Base-by-base conservation (phyloP, 305 asterid genomes). In the Plantago coronopus region DNA sequence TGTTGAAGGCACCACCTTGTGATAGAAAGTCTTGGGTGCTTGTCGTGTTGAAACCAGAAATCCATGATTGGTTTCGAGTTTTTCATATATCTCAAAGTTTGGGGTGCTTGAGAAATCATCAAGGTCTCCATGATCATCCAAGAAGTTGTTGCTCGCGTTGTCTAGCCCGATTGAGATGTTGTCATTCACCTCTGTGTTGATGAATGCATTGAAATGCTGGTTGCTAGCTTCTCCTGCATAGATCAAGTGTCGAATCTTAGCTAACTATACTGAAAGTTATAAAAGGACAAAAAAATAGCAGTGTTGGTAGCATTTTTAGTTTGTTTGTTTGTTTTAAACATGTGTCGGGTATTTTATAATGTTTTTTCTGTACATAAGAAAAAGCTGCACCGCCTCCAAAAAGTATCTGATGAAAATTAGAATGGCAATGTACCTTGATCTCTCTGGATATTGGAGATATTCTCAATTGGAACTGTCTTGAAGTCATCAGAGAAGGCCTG, bases 21-120 rank as follows among this genome's bases (percentile, higher is more conserved):
- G 96, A 54, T 87, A 93, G 23, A 81, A 83, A 3, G 94, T 93
- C 61, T 80, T 66, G 54, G 96, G 80, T 3, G 73, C 74, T 31
- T 87, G 97, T 43, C 89, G 78, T 17, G 97, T 93, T 40, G 97
- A 86, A 37, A 93, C 74, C 6, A 89, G 78, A 81, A 87, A 49
- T 11, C 96, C 96, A 46, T 82, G 98, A 18, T 67, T 89, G 25
- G 82, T 74, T 72, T 93, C 83, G 10, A 78, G 63, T 66, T 80
- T 81, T 65, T 81, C 91, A 53, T 75, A 83, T 3, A 74, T 78
- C 48, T 82, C 86, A 17, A 83, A 85, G 65, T 68, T 77, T 14
- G 87, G 86, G 23, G 68, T 65, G 68, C 73, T 78, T 2, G 91
- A 79, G 67, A 88, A 88, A 38, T 82, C 89, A 15, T 79, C 87